Conservation (phyloP, 169 alveolate species). For the Plasmodium relictum region DNA sequence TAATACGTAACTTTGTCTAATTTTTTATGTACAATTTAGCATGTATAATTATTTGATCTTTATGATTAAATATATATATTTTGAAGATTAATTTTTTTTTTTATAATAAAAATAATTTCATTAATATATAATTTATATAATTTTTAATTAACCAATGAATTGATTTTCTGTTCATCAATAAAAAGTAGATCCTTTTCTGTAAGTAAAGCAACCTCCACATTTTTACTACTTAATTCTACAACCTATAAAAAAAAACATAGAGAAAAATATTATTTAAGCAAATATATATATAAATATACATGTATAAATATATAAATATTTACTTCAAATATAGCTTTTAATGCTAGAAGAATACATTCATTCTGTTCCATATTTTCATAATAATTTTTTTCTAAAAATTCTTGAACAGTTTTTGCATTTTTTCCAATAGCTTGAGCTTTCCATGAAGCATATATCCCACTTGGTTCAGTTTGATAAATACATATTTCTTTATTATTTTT, state of each 20-base stretch:
- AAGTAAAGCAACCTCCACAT: conserved; percentile 90
- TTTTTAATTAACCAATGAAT: conserved; percentile 72
- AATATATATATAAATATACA: background rate
- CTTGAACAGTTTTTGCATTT: conserved; percentile 96
- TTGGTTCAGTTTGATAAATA: conserved; percentile 98
- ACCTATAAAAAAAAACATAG: conserved; percentile 67
- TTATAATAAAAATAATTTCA: background rate
- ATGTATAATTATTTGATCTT: too few relatives aligned
- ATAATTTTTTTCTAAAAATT: conserved; percentile 95
- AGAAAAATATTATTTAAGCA: background rate
- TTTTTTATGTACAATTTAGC: background rate
- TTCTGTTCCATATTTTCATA: conserved; percentile 92
- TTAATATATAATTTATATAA: conserved; percentile 2
- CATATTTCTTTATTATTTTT: conserved; percentile 92
- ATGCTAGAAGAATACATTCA: conserved; percentile 92
- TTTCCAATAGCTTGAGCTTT: conserved; percentile 98
- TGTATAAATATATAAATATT: background rate
- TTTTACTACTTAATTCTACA: conserved; percentile 90
- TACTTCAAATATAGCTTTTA: conserved; percentile 95
- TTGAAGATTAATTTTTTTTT: background rate
- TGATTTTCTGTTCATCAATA: conserved; percentile 80
- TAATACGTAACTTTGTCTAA: background rate
- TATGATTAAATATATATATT: background rate
- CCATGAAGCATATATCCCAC: conserved; percentile 98
- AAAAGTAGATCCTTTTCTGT: conserved; percentile 82